Evolutionary conservation across 2,329 filamentous ascomycete genomes (phyloP).

Genomic region (Xylariaceae sp.): DNA sequence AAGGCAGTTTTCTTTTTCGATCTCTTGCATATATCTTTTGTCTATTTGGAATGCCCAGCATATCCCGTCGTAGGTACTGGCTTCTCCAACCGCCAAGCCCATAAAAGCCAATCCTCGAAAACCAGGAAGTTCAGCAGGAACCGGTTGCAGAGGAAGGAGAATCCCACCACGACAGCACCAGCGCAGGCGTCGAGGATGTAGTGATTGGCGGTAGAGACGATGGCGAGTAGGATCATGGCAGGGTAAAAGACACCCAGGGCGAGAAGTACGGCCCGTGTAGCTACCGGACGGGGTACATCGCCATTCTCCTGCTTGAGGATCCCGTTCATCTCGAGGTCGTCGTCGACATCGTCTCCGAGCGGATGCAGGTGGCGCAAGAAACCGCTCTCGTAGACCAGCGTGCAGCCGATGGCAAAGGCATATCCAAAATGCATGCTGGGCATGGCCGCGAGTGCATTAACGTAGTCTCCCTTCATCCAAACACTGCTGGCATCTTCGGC

Average conservation of each 20-base stretch:
- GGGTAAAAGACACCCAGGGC: constrained; percentile 47
- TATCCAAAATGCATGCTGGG: constrained; percentile 54
- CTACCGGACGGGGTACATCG: constrained; percentile 22
- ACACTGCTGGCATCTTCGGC: constrained; percentile 43
- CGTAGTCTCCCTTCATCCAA: constrained; percentile 51
- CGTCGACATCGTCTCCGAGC: constrained; percentile 10
- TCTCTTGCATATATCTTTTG: background rate
- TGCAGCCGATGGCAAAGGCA: constrained; percentile 49
- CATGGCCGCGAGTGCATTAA: constrained; percentile 54
- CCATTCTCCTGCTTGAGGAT: constrained; percentile 18
- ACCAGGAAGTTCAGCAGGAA: constrained; percentile 54
- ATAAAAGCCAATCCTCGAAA: constrained; percentile 61
- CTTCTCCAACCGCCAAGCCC: constrained; percentile 58
- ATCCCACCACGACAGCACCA: constrained; percentile 53
- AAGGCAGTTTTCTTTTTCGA: background rate
- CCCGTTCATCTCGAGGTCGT: constrained; percentile 18
- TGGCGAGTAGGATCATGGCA: constrained; percentile 47
- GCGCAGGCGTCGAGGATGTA: constrained; percentile 63
- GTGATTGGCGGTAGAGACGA: constrained; percentile 58
- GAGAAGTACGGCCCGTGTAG: constrained; percentile 18
- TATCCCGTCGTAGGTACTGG: constrained; percentile 46
- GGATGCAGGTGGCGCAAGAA: constrained; percentile 36
- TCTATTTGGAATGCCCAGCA: constrained; percentile 13
- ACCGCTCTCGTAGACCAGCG: constrained; percentile 48
- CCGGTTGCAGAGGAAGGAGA: constrained; percentile 51